Conservation (phyloP, 768 basidiomycete genomes). For the Trametes villosa region DNA sequence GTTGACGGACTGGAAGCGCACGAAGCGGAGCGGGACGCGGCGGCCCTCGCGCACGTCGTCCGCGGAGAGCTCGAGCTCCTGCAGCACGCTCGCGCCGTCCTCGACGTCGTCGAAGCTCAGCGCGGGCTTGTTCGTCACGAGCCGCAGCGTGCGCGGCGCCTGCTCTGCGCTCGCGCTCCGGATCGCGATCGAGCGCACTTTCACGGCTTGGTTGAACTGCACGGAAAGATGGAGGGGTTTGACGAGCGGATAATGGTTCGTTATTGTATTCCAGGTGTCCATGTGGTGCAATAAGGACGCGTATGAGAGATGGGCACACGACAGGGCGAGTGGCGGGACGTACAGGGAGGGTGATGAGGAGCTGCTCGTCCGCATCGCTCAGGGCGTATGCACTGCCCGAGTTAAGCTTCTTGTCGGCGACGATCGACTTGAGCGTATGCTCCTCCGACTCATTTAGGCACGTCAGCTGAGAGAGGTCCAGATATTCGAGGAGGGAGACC, state of each 20-base stretch:
- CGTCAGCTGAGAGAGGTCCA: slow-evolving; percentile 63
- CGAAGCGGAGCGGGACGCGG: slow-evolving; percentile 58
- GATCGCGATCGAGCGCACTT: slow-evolving; percentile 62
- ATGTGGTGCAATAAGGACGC: background rate
- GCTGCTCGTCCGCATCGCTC: slow-evolving; percentile 76
- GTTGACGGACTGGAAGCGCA: slow-evolving; percentile 72
- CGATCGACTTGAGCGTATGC: slow-evolving; percentile 58
- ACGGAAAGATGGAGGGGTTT: background rate
- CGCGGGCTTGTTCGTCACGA: slow-evolving; percentile 61
- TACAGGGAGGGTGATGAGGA: slow-evolving; percentile 70
- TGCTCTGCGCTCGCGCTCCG: slow-evolving; percentile 43
- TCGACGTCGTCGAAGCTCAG: slow-evolving; percentile 73
- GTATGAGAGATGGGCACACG: too few species aligned
- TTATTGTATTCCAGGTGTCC: background rate
- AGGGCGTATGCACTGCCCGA: slow-evolving; percentile 51
- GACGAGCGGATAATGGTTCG: background rate
- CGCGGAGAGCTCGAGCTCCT: slow-evolving; percentile 56
- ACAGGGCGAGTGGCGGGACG: slow-evolving; percentile 28
- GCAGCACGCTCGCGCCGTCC: slow-evolving; percentile 53
- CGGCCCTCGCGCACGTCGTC: slow-evolving; percentile 54
- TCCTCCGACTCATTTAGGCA: slow-evolving; percentile 68
- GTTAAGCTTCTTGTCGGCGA: slow-evolving; percentile 50
- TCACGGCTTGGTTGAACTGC: slow-evolving; percentile 73
- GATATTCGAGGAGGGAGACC: slow-evolving; percentile 58
- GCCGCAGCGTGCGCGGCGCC: slow-evolving; percentile 64